Conservation (phyloP, 2,329 filamentous ascomycete species). For the Claviceps sp. region DNA sequence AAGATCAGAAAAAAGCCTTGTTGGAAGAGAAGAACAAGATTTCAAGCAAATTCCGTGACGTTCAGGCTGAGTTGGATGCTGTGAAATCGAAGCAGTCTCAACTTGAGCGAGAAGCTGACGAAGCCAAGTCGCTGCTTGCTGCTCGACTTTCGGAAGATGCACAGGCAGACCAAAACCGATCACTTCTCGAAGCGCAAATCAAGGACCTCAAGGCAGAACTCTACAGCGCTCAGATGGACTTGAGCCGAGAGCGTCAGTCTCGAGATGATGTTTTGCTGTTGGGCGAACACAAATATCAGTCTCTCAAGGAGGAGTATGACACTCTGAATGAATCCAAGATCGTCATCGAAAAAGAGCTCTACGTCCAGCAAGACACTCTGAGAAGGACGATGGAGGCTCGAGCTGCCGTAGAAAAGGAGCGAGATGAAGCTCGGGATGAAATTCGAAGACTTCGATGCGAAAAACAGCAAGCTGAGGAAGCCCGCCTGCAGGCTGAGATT, state of each 20-base stretch:
- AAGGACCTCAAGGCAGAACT: conserved; percentile 77
- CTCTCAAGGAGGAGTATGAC: conserved; percentile 74
- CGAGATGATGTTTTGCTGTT: conserved; percentile 87
- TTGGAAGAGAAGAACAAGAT: conserved; percentile 67
- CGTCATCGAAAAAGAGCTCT: conserved; percentile 94
- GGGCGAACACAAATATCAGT: conserved; percentile 73
- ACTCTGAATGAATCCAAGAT: conserved; percentile 88
- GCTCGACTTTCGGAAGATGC: conserved; percentile 82
- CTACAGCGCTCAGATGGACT: conserved; percentile 72
- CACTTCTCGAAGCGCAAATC: conserved; percentile 75
- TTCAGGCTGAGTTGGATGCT: conserved; percentile 77
- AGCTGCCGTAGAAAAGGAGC: conserved; percentile 67
- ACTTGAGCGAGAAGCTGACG: conserved; percentile 75
- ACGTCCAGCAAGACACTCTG: conserved; percentile 84
- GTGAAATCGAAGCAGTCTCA: conserved; percentile 75
- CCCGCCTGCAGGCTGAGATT: conserved; percentile 68
- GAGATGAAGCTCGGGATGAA: conserved; percentile 79
- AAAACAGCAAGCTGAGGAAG: conserved; percentile 75
- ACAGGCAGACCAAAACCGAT: conserved; percentile 67
- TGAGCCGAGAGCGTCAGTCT: conserved; percentile 84
- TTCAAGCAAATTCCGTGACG: conserved; percentile 61
- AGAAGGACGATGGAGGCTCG: conserved; percentile 75
- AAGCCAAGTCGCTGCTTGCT: conserved; percentile 76
- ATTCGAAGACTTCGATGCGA: conserved; percentile 70
- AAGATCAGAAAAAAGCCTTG: conserved; percentile 63